A percentile compares a stretch with the other conserved stretches of the same genome.
phyloP scores from a whole-genome alignment of 2,329 filamentous ascomycete genomes.

The Talaromyces piceae region DNA sequence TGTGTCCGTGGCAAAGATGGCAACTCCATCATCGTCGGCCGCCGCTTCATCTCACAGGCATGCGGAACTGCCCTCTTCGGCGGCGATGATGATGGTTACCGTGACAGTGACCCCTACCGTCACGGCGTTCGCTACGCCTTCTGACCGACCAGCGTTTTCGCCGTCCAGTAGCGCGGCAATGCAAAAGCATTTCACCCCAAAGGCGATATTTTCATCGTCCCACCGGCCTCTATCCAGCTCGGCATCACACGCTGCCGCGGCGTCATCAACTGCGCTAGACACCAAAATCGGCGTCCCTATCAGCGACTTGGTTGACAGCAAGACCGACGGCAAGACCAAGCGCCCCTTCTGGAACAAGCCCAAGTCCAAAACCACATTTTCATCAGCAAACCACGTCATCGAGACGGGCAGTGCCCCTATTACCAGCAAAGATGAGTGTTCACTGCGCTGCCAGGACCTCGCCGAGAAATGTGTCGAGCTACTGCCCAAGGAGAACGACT shows the following conservation, averaged over 20 bases:
- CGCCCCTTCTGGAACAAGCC: conserved; percentile 8
- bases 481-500: conserved; percentile 7
- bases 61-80: neutral
- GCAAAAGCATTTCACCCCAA: neutral
- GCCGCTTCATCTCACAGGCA: neutral
- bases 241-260: neutral
- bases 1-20: conserved; percentile 2
- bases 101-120: neutral
- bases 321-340: neutral
- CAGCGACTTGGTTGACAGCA: neutral
- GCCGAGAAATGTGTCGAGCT: conserved; percentile 5
- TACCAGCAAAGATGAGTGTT: conserved; percentile 8
- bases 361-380: neutral
- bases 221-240: neutral
- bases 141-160: neutral
- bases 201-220: neutral
- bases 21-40: neutral
- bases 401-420: neutral
- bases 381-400: conserved; percentile 1
- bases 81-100: neutral
- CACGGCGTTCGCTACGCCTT: neutral
- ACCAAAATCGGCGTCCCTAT: conserved; percentile 1
- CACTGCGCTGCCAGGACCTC: conserved; percentile 6
- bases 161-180: neutral
- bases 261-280: neutral